phyloP scores from a whole-genome alignment of 2,329 filamentous ascomycete genomes.

The Pyrenochaeta sp. region DNA sequence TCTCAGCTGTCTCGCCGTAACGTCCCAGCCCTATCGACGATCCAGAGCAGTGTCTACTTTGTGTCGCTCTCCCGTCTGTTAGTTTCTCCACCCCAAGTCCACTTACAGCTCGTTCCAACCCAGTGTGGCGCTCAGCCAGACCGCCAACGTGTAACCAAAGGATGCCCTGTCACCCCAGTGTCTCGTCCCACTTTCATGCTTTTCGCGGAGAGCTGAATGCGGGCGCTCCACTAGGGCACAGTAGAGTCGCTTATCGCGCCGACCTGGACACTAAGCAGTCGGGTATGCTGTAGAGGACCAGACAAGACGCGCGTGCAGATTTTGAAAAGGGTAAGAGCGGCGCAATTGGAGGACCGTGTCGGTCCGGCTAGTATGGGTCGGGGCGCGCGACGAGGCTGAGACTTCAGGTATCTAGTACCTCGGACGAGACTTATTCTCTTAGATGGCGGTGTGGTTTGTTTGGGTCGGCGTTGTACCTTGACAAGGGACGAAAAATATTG shows the following conservation, averaged over 20 bases:
- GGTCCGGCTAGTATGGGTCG: not conserved
- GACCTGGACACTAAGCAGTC: not conserved
- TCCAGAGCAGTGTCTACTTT: not conserved
- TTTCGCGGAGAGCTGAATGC: slow-evolving; percentile 1
- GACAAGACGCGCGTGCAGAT: not conserved
- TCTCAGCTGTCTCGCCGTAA: not conserved
- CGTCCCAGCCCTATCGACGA: not conserved
- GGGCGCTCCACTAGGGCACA: not conserved
- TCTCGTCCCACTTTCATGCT: not conserved
- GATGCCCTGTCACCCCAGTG: not conserved
- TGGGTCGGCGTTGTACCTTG: not conserved
- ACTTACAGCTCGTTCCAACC: not conserved
- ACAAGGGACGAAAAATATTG: not conserved
- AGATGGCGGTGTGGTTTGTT: not conserved
- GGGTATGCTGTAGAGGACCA: not conserved
- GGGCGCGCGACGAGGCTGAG: not conserved
- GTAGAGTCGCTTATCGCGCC: not conserved
- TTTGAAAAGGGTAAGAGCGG: not conserved
- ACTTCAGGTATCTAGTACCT: not conserved
- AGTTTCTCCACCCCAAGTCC: not conserved
- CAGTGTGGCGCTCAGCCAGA: not conserved
- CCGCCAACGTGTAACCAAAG: not conserved
- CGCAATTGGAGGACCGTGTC: not conserved
- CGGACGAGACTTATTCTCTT: not conserved
- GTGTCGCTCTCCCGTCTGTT: not conserved